phyloP scores from a whole-genome alignment of 2,329 filamentous ascomycete genomes.

The Botryotinia convoluta region DNA sequence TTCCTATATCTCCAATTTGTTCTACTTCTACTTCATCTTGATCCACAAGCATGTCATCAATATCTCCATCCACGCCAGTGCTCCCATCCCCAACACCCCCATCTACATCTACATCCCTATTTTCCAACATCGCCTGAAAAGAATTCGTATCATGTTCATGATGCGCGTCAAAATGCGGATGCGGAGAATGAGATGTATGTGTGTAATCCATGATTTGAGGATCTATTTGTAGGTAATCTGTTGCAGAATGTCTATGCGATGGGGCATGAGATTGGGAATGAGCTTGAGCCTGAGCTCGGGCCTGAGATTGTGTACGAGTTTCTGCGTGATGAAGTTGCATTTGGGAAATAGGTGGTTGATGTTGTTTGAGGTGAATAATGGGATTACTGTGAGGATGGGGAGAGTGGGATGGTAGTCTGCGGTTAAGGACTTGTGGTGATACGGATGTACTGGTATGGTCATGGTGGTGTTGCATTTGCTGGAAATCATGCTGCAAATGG shows the following conservation, averaged over 20 bases:
- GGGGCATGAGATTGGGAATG: background rate
- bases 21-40: conserved; percentile 30
- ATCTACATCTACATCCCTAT: background rate
- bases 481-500: conserved; percentile 15
- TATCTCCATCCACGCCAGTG: conserved; percentile 28
- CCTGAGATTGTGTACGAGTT: conserved; percentile 3
- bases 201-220: conserved; percentile 57
- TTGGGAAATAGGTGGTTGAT: conserved; percentile 17
- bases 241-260: background rate
- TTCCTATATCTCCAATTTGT: background rate
- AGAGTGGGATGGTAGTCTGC: conserved; percentile 29
- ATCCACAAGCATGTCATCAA: conserved; percentile 37
- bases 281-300: background rate
- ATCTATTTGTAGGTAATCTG: conserved; percentile 50
- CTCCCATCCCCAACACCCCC: conserved; percentile 16
- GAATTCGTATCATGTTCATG: conserved; percentile 26
- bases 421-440: conserved; percentile 37
- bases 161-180: conserved; percentile 21
- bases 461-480: conserved; percentile 16
- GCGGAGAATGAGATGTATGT: conserved; percentile 13
- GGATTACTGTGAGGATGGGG: conserved; percentile 14
- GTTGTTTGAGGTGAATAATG: conserved; percentile 15
- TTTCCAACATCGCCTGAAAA: conserved; percentile 32
- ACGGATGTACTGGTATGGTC: conserved; percentile 30
- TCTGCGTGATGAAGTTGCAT: conserved; percentile 19